Conservation (phyloP, 257 asterid species). For the Misopates orontium region DNA sequence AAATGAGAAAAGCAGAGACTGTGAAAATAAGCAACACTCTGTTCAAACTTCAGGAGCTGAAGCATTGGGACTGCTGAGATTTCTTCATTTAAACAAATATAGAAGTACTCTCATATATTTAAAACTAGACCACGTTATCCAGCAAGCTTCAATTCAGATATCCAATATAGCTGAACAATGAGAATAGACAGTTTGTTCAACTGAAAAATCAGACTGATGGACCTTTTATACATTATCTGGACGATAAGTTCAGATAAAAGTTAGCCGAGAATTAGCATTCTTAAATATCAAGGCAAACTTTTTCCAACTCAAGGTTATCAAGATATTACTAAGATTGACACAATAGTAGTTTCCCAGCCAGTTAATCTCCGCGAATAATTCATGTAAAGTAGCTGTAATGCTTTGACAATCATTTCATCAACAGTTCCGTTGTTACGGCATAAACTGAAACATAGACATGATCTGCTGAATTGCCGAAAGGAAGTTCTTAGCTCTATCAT, state of each 20-base stretch:
- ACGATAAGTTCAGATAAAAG: neutral
- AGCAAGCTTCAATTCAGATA: neutral
- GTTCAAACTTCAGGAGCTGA: constrained; percentile 13
- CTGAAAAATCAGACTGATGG: neutral
- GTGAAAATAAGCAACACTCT: neutral
- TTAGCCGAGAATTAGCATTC: neutral
- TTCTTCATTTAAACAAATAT: constrained; percentile 7
- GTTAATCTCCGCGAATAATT: no score
- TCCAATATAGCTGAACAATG: neutral
- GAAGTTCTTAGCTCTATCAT: neutral
- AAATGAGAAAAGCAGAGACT: neutral
- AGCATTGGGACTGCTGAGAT: no score
- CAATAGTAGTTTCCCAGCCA: no score
- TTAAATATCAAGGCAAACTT: neutral
- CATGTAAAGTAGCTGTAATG: no score
- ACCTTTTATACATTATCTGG: neutral
- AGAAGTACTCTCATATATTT: neutral
- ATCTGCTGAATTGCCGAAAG: neutral
- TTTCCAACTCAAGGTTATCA: no score
- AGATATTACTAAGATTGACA: no score
- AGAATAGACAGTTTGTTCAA: neutral
- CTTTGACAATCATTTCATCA: no score
- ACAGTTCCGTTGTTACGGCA: no score
- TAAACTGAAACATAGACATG: no score
- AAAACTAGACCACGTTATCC: neutral